phyloP scores from a whole-genome alignment of 441 rosid genomes.

The Erodium moschatum region DNA sequence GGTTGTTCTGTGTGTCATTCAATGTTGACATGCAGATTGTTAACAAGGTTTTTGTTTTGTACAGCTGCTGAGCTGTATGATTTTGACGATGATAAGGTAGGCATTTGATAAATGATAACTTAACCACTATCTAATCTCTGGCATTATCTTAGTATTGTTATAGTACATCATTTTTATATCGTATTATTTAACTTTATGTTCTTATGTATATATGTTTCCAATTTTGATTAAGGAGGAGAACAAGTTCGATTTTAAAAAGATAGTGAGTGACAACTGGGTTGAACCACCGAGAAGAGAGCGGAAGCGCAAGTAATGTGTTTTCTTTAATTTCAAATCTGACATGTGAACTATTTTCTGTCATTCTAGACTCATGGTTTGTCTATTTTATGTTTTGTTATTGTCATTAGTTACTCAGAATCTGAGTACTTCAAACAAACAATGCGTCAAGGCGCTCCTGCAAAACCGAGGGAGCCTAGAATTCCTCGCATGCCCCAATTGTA shows the following conservation, averaged over 20 bases:
- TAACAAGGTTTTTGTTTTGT: slow-evolving; percentile 18
- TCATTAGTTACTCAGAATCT: slow-evolving; percentile 82
- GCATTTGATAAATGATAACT: not conserved
- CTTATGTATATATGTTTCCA: slow-evolving; percentile 20
- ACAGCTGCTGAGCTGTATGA: slow-evolving; percentile 85
- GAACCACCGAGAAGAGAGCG: slow-evolving; percentile 99
- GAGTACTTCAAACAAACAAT: slow-evolving; percentile 94
- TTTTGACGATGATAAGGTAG: slow-evolving; percentile 77
- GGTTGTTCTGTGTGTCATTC: slow-evolving; percentile 4
- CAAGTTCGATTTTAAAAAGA: slow-evolving; percentile 92
- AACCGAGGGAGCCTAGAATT: slow-evolving; percentile 95
- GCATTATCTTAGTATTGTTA: not conserved
- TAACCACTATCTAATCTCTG: slow-evolving; percentile 12
- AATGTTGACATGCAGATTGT: not conserved
- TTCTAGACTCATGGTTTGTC: slow-evolving; percentile 6
- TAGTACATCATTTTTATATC: slow-evolving; percentile 12
- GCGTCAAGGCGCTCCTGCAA: slow-evolving; percentile 93
- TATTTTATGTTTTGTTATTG: slow-evolving; percentile 1
- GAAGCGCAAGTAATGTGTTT: slow-evolving; percentile 74
- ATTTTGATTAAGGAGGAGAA: slow-evolving; percentile 56
- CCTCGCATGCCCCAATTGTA: slow-evolving; percentile 99
- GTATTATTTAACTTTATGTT: not conserved
- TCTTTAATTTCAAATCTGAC: not conserved
- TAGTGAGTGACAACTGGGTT: slow-evolving; percentile 93
- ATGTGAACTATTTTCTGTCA: slow-evolving; percentile 1